Base-by-base conservation (phyloP, 352 stramenopile genomes). In the Achlya hypogyna region DNA sequence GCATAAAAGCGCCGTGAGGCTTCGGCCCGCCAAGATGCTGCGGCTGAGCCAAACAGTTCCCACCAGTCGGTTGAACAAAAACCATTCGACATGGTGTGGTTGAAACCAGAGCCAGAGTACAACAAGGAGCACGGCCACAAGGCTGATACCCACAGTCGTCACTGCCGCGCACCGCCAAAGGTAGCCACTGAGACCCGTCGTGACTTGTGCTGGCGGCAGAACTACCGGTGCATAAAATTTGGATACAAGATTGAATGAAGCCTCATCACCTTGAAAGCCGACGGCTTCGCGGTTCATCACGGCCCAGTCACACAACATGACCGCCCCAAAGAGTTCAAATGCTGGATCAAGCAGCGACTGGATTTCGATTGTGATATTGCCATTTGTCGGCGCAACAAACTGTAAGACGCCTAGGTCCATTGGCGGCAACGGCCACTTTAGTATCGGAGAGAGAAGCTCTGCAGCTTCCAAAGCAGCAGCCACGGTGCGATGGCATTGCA, bases 191-290 rank as follows among this genome's bases (percentile, higher is more conserved):
- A 45, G n/a, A 18, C n/a, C 38, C 12, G 38, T 45, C 2, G 38
- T n/a, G 38, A 45, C n/a, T 18, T 3, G 2, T 45, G 38, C n/a
- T 9, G 38, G 38, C 38, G 38, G n/a, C 6, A 45, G 6, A 10
- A 10, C 6, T 3, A 10, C 12, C 2, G 9, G 35, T 1, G 31
- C 4, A 10, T 62, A 35, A 8, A 32, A 2, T 9, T 22, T 25
- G 16, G 59, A 65, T 25, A 65, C 18, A 6, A 65, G 29, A 3
- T 16, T 58, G 3, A 65, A 56, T n/a, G 59, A 56, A 12, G 22
- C 14, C 14, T 16, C 14, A 22, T 65, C 59, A 9, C 59, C 59
- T 38, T 65, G 43, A 22, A 65, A 65, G 5, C 38, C 12, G 16
- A 65, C 47, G 14, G 40, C 59, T 54, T 65, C 59, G 3, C 59